Evolutionary conservation across 139 green algal genomes (phyloP), one percentile per base, ranked within the genome.

Genomic region (Auxenochlorella protothecoides): DNA sequence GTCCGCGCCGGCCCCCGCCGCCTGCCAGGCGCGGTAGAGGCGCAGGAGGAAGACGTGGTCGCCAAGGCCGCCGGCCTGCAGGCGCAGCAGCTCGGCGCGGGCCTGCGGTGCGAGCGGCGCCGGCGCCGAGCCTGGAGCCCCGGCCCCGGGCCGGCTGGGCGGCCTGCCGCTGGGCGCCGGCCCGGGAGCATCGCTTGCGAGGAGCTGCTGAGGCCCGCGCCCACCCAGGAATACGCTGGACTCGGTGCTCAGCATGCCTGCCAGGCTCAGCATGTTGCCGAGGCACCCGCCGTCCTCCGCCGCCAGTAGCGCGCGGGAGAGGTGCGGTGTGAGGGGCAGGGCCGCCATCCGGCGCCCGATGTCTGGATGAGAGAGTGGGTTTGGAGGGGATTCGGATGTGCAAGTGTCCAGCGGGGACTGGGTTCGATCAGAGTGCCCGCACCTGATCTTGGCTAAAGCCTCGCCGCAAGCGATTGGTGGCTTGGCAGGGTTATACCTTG

Each of bases 31-130:
- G 66, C 93, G 75, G 73, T 85, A 97, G 65, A 96, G 68, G 27
- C 89, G 77, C 59, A 97, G 83, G 66, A 95, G 78, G 72, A 96
- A 80, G 55, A 96, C 68, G 78, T 96, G 92, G 81, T 97, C 92
- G 3, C 92, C 92, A 59, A 89, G 63, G 16, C 83, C 86, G 55
- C 91, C 85, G 53, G 64, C 61, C 71, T 87, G 83, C 55, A 92
- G 68, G 14, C 69, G 78, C 57, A 62, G 15, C 68, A 89, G 73
- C 62, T 63, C 56, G 56, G 71, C 63, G 3, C 72, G 63, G 5
- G 74, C 77, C n/a, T 71, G 59, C 5, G 62, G 55, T 61, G 67
- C 57, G 54, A 71, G 56, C 6, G 54, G 59, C 16, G 51, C 74
- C 27, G 63, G 69, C 63, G 56, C 72, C 55, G 27, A 62, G 11